These are phyloP conservation scores for Coemansia guatemalensis DNA, from an alignment of 192 early-diverging fungal genomes.

Conservation along the genomic window DNA sequence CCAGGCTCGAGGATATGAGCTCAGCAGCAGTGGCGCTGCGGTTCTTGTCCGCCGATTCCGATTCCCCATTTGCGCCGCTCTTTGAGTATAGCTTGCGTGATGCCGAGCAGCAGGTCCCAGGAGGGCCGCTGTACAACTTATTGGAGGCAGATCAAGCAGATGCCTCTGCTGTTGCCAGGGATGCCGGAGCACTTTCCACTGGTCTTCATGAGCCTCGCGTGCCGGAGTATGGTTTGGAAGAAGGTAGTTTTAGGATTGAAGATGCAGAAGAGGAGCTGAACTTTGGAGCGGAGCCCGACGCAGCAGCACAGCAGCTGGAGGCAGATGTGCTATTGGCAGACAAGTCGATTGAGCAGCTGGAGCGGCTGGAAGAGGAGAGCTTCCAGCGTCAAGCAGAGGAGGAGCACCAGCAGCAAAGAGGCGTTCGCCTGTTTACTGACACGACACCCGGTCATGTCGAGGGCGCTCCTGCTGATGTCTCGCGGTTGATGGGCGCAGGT, in stretches of 20 bases:
- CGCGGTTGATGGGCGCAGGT: slow-evolving; percentile 5
- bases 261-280: slow-evolving; percentile 45
- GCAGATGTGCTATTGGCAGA: slow-evolving; percentile 33
- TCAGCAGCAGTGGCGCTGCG: slow-evolving; percentile 41
- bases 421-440: slow-evolving; percentile 39
- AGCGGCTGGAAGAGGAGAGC: slow-evolving; percentile 51
- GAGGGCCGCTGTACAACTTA: background rate
- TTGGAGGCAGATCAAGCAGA: slow-evolving; percentile 10
- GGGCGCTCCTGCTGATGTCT: slow-evolving; percentile 16
- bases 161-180: slow-evolving; percentile 7
- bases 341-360: slow-evolving; percentile 52
- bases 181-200: background rate
- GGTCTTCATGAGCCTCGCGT: slow-evolving; percentile 16
- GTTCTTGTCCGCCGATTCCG: slow-evolving; percentile 17
- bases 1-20: slow-evolving; percentile 40
- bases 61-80: slow-evolving; percentile 31
- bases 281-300: slow-evolving; percentile 24
- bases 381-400: slow-evolving; percentile 42
- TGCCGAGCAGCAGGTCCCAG: slow-evolving; percentile 28
- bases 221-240: slow-evolving; percentile 23
- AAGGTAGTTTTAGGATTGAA: slow-evolving; percentile 30
- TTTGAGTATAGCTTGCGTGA: slow-evolving; percentile 20
- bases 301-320: slow-evolving; percentile 28
- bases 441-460: slow-evolving; percentile 28
- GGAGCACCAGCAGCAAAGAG: slow-evolving; percentile 18